Percentiles rank a stretch among this genome's conserved stretches.
These are phyloP conservation scores for Fraxinus floribunda DNA, from an alignment of 305 asterid species.

Conservation along the genomic window DNA sequence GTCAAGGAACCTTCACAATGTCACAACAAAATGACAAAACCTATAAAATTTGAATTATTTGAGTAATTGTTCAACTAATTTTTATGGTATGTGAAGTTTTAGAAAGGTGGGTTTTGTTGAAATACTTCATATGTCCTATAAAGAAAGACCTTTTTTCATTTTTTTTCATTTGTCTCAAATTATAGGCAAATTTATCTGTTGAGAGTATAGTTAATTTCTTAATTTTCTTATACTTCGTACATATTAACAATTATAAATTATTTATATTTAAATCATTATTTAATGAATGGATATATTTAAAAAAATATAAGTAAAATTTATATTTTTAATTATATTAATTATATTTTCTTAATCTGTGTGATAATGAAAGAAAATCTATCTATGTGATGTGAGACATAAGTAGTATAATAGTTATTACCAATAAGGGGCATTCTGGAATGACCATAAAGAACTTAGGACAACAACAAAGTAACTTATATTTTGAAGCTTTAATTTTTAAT, in stretches of 20 bases:
- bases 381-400: no score
- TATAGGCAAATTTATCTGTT: no score
- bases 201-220: no score
- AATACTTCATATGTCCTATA: not conserved
- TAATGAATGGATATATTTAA: no score
- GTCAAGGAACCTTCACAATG: conserved; percentile 35
- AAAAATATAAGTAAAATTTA: no score
- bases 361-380: not conserved
- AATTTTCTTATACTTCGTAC: not conserved
- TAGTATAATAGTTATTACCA: not conserved
- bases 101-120: not conserved
- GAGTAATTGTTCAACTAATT: not conserved
- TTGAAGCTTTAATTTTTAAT: not conserved
- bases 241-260: no score
- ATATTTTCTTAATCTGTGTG: not conserved
- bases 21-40: conserved; percentile 14
- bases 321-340: no score
- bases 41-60: not conserved
- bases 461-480: not conserved
- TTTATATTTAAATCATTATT: no score
- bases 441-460: not conserved
- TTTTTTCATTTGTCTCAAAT: no score
- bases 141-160: no score
- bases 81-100: not conserved
- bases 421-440: not conserved